Base-by-base conservation (phyloP, 2,329 filamentous ascomycete species). In the Lizonia empirigonia region DNA sequence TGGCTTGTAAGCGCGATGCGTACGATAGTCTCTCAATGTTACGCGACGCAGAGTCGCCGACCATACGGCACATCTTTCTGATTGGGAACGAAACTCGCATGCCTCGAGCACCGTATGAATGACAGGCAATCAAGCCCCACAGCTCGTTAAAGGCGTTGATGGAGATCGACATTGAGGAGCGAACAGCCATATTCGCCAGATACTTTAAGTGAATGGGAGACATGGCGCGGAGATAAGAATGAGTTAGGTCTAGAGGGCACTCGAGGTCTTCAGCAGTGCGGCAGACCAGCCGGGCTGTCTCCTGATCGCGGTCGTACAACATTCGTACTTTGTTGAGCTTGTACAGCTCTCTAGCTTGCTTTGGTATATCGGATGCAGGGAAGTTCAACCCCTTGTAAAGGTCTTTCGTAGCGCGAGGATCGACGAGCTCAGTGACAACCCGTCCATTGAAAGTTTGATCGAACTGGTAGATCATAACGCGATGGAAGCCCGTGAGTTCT, bases 11-110 rank as follows among this genome's bases (percentile, higher is more conserved):
- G 20, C 90, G 83, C 1, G 89, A 92, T 3, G 90, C 89, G 66
- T 96, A 96, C 0, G 90, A 95, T 0, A 96, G 77, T 24, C 91
- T 81, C 70, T 96, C 91, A 29, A 96, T 93, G 59, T 94, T 96
- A 38, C 90, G 80, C 0, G 90, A 95, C 0, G 90, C 90, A 0
- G 87, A 90, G 63, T 96, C 91, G 4, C 91, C 91, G 2, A 96
- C 84, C 4, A 96, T 77, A 5, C 91, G 86, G 70, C 91, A 96
- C 87, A 96, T 93, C 71, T 96, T 96, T 10, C 91, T 83, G 39
- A 96, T 91, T 0, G 91, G 91, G 64, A 96, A 96, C 0, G 90
- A 90, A 0, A 96, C 90, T n/a, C 91, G 82, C 90, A 94, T 95
- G 4, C 91, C 91, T 35, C 81, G 82, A 2, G 74, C 56, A 0